These are phyloP conservation scores for Triticum monococcum DNA, from an alignment of 176 grass and related monocot species.

Conservation along the genomic window DNA sequence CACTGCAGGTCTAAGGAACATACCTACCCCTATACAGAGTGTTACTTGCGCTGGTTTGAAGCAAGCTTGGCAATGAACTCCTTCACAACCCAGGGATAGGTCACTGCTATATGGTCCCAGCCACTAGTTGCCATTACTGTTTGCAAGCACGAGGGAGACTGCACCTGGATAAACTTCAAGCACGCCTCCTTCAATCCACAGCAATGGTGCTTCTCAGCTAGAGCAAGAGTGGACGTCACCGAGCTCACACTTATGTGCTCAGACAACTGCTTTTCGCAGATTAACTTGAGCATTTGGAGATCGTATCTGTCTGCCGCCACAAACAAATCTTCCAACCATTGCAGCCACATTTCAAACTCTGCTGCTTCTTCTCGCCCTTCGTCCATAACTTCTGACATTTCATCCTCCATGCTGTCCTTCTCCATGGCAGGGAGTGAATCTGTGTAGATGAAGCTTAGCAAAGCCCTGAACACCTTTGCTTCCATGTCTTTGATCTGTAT, in stretches of 20 bases:
- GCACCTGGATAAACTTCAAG: not conserved
- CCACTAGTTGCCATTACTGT: not conserved
- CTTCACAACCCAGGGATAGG: not conserved
- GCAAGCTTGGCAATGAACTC: not conserved
- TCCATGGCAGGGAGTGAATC: not conserved
- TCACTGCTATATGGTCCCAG: not conserved
- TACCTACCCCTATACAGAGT: not conserved
- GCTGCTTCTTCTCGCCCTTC: not conserved
- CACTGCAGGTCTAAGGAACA: not conserved
- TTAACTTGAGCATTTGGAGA: not conserved
- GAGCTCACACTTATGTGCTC: not conserved
- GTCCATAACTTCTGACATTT: not conserved
- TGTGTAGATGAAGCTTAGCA: constrained; percentile 1
- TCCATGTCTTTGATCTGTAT: constrained; percentile 11
- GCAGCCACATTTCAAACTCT: not conserved
- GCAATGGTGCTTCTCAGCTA: not conserved
- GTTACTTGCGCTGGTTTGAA: not conserved
- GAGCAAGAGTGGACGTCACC: not conserved
- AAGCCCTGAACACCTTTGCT: not conserved
- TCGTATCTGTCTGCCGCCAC: not conserved
- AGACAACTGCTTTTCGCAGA: not conserved
- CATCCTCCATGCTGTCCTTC: not conserved
- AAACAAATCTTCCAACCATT: constrained; percentile 8
- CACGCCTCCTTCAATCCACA: not conserved
- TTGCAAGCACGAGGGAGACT: not conserved